Evolutionary conservation across 139 green algal species (phyloP), one percentile per base, ranked within the genome.

Genomic region (Yamagishiella unicocca): DNA sequence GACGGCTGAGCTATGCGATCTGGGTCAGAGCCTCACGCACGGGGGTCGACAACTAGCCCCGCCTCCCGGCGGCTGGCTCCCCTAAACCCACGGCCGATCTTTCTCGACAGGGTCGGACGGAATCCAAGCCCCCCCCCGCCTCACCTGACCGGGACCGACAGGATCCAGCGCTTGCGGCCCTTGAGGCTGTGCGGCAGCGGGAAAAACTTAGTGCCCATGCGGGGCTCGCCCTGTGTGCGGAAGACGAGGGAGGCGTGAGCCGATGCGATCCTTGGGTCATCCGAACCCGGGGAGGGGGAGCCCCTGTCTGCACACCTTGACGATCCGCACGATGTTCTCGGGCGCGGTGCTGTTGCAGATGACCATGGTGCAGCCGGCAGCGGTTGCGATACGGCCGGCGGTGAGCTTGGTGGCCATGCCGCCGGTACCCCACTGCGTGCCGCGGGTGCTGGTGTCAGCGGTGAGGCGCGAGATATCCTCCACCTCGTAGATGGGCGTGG

Each of bases 381-480:
- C 96, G 17, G 94, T 96, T 38, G 96, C 97, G 70, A 99, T 97
- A 67, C 96, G 93, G 10, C 96, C 97, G 24, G 97, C 97, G 10
- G 97, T 98, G 24, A 99, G 93, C 93, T 99, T 99, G 64, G 97
- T 99, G 37, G 93, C 93, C 97, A 99, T 99, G 75, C 97, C 97
- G 3, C 97, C 97, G 0, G 97, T 99, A 71, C 97, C 97, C 94
- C 95, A 99, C 91, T 97, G 91, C 22, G 94, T 97, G 55, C 96
- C 95, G 43, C 67, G 62, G 2, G 87, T 94, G 61, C 62, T 91
- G 45, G 94, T 97, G 92, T 97, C 94, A 38, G 86, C 95, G 71
- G 89, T 89, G 2, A 98, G 93, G 12, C 82, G 64, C 33, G 43
- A 46, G 2, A 98, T 89, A 86, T 98, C 95, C 27, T 92, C 87